phyloP scores from a whole-genome alignment of 768 basidiomycete genomes.

The Russula virescens region DNA sequence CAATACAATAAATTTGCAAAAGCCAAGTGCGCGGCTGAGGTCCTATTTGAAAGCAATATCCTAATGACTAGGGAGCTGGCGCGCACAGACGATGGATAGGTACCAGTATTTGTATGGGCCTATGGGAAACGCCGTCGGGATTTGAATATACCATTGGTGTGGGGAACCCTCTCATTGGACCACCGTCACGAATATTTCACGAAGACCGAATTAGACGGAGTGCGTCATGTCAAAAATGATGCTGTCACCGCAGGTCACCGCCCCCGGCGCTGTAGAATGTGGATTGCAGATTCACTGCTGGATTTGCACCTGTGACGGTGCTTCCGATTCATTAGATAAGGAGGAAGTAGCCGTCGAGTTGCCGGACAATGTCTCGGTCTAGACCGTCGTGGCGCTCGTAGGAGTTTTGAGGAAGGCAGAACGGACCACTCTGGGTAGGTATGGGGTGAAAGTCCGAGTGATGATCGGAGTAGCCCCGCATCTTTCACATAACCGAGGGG shows the following conservation, averaged over 20 bases:
- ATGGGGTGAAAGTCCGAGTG: neutral
- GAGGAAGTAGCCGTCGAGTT: neutral
- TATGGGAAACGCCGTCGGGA: neutral
- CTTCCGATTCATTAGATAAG: neutral
- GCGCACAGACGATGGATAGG: neutral
- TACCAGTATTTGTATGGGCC: neutral
- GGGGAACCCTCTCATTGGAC: no score
- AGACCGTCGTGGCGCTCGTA: neutral
- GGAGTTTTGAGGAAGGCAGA: neutral
- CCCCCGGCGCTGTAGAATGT: no score
- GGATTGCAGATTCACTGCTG: no score
- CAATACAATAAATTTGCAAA: conserved; percentile 4
- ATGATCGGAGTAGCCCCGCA: neutral
- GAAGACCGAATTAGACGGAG: neutral
- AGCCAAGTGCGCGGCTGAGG: neutral
- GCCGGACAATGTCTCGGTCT: neutral
- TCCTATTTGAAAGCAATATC: neutral
- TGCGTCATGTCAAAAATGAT: no score
- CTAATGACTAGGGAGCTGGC: neutral
- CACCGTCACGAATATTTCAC: neutral
- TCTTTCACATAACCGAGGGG: neutral
- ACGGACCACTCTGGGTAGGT: neutral
- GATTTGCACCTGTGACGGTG: neutral
- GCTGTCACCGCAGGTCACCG: no score
- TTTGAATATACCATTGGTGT: no score